Evolutionary conservation across 805 yeast species (phyloP), one percentile per base, ranked within the genome.

Genomic region (Millerago galiae): DNA sequence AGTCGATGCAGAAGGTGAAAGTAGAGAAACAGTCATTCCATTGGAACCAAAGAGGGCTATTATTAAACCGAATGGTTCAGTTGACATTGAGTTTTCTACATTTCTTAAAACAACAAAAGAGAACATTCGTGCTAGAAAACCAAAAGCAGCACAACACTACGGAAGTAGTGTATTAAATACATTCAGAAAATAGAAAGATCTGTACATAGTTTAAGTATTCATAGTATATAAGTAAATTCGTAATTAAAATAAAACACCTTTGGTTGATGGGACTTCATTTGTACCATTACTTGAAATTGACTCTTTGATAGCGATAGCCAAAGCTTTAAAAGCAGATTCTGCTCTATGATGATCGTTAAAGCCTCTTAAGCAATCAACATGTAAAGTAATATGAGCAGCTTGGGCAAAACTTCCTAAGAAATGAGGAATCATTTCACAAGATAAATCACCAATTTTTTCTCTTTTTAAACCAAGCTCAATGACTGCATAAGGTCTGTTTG

Each of bases 351-450:
- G 99, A 63, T 93, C 99, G 63, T 93, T 93, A 62, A 77, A 77
- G 1, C 99, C 99, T 52, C 97, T 73, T 44, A 93, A 59, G 62
- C 96, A 87, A 65, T 93, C 99, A 29, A 93, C 96, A 58, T 93
- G 99, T 57, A 93, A 58, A 1, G 99, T 93, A 42, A 93, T 74
- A 46, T 83, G 83, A 1, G 97, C 96, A 33, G 85, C 86, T 55
- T 84, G 87, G 3, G 98, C 96, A 69, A 93, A 93, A 54, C 95
- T 83, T 63, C 89, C 95, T 48, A 93, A 61, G 37, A 93, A 90
- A 62, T 93, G 99, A n/a, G 97, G 97, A 50, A 93, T 83, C 99
- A 93, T 93, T 67, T 93, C 99, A 56, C 93, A 79, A 30, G 89
- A 78, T 40, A 93, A 72, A 56, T 86, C 95, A 41, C 99, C 99